These are phyloP conservation scores for Asparagopsis taxiformis DNA, from an alignment of 31 red algal genomes.

Conservation along the genomic window DNA sequence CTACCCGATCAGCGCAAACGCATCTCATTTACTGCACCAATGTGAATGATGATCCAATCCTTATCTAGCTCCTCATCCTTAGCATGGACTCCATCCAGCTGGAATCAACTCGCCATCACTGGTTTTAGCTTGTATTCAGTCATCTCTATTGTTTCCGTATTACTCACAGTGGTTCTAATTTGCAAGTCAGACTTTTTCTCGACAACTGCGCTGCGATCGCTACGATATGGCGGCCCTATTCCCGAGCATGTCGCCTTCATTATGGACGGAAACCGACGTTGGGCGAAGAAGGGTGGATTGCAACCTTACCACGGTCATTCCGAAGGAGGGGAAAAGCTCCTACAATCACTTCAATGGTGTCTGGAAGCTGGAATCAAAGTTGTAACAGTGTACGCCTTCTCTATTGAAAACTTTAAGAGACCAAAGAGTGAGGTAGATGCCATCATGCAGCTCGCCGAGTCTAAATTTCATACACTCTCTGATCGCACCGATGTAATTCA, in stretches of 20 bases:
- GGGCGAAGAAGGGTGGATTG: constrained; percentile 62
- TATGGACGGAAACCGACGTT: constrained; percentile 99
- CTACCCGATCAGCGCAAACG: no score
- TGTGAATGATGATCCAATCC: no score
- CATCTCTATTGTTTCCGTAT: no score
- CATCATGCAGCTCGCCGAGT: constrained; percentile 53
- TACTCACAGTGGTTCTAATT: no score
- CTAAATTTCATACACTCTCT: constrained; percentile 9
- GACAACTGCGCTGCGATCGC: constrained; percentile 26
- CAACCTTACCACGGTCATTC: constrained; percentile 71
- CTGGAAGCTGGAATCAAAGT: constrained; percentile 66
- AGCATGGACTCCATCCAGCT: no score
- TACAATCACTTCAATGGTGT: constrained; percentile 88
- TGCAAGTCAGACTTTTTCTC: no score
- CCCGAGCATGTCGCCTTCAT: constrained; percentile 95
- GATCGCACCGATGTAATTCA: constrained; percentile 31
- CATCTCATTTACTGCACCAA: no score
- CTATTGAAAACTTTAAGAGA: constrained; percentile 96
- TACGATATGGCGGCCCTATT: constrained; percentile 37
- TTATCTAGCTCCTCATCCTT: no score
- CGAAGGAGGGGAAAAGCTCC: constrained; percentile 69
- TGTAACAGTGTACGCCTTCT: constrained; percentile 96
- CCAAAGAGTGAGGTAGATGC: constrained; percentile 51
- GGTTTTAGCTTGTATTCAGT: no score
- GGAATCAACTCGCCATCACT: no score